Evolutionary conservation across 2,329 filamentous ascomycete species (phyloP).

Genomic region (Penicillium sp.): DNA sequence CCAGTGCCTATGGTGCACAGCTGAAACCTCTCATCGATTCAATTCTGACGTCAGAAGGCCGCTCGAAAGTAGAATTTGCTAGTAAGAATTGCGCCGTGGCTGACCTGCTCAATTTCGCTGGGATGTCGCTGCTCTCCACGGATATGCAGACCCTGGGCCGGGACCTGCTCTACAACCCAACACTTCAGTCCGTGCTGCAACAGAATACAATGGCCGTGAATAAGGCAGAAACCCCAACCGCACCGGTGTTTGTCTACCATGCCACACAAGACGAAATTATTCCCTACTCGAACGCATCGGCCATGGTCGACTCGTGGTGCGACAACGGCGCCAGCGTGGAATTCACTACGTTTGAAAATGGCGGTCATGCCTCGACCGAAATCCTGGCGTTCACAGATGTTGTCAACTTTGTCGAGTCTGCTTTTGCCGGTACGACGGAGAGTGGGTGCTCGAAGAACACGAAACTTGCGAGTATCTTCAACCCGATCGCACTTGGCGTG

Average conservation of each 20-base stretch:
- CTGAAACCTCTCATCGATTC: slow-evolving; percentile 20
- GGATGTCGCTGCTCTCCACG: slow-evolving; percentile 21
- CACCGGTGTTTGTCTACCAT: slow-evolving; percentile 27
- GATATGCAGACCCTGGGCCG: slow-evolving; percentile 21
- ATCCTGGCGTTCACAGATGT: slow-evolving; percentile 19
- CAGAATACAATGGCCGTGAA: slow-evolving; percentile 20
- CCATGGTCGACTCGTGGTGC: slow-evolving; percentile 24
- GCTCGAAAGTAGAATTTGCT: slow-evolving; percentile 15
- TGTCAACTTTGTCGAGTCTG: slow-evolving; percentile 21
- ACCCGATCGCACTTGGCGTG: slow-evolving; percentile 22
- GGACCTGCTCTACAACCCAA: slow-evolving; percentile 13
- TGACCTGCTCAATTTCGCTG: slow-evolving; percentile 16
- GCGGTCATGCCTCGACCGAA: slow-evolving; percentile 26
- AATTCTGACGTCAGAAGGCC: slow-evolving; percentile 18
- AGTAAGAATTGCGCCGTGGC: slow-evolving; percentile 16
- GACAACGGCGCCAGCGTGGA: slow-evolving; percentile 19
- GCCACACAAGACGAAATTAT: slow-evolving; percentile 26
- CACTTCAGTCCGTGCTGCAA: slow-evolving; percentile 11
- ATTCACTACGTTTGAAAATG: slow-evolving; percentile 23
- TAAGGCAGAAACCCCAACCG: slow-evolving; percentile 21
- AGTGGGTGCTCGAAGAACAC: slow-evolving; percentile 20
- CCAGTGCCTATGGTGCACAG: slow-evolving; percentile 24
- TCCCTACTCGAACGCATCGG: slow-evolving; percentile 18
- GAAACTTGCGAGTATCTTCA: slow-evolving; percentile 18
- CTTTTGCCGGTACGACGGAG: slow-evolving; percentile 22